Conservation (phyloP, 169 alveolate genomes). For the Plasmodium fragile region DNA sequence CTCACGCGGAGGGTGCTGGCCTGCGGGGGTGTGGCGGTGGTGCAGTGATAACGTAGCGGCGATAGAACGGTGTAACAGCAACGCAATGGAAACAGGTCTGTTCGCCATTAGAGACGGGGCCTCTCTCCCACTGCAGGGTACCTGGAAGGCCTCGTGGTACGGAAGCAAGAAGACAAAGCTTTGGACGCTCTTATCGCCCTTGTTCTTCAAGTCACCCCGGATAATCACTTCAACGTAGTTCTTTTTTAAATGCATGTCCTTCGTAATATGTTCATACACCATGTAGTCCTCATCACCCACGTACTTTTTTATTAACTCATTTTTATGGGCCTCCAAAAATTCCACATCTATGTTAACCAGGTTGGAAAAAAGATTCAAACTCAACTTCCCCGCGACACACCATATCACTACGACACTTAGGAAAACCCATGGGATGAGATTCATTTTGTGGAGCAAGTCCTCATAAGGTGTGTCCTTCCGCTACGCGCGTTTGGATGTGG, state of each 20-base stretch:
- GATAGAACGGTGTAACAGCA: neutral
- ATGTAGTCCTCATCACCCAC: neutral
- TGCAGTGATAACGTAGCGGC: neutral
- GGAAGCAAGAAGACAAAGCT: constrained; percentile 47
- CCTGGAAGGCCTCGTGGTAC: constrained; percentile 74
- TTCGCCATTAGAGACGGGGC: neutral
- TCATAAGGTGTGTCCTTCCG: neutral
- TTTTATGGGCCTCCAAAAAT: constrained; percentile 18
- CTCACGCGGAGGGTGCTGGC: constrained; percentile 27
- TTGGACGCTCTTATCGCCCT: neutral
- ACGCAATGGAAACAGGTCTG: too few species aligned
- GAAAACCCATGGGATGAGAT: neutral
- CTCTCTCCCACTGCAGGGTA: neutral
- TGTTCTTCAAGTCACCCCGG: constrained; percentile 41
- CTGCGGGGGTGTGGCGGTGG: neutral
- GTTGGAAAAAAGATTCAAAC: constrained; percentile 1
- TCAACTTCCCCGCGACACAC: constrained; percentile 12
- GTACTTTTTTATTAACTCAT: constrained; percentile 31
- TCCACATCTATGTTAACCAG: constrained; percentile 26
- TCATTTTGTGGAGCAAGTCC: constrained; percentile 14
- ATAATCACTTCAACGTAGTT: constrained; percentile 35
- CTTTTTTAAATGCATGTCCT: constrained; percentile 38
- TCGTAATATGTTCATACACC: constrained; percentile 39
- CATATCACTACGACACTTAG: neutral
- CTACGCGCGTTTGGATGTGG: neutral